phyloP scores from a whole-genome alignment of 257 asterid genomes.

The Vinca minor region DNA sequence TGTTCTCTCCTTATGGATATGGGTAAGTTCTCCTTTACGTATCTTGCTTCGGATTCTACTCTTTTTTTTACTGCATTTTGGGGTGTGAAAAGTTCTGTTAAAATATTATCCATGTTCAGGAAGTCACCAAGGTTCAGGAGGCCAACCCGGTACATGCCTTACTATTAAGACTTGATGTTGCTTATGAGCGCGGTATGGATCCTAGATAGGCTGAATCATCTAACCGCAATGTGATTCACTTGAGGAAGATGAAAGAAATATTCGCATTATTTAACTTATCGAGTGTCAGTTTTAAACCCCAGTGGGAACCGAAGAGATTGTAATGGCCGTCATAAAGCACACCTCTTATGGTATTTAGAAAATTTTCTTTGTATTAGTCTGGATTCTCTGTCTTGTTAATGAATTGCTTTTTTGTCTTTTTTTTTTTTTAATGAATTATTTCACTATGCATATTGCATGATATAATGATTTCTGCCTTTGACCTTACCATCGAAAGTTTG shows the following conservation, averaged over 20 bases:
- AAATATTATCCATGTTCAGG: conserved; percentile 31
- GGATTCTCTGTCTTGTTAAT: too few species aligned
- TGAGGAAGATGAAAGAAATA: not conserved
- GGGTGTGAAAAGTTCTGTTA: not conserved
- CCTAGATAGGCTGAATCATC: not conserved
- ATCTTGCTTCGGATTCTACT: not conserved
- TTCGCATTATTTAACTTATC: not conserved
- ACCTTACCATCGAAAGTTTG: too few species aligned
- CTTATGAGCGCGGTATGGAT: not conserved
- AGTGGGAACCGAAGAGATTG: too few species aligned
- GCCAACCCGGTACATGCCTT: conserved; percentile 77
- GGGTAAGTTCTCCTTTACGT: conserved; percentile 35
- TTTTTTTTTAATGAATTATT: too few species aligned
- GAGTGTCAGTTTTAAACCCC: too few species aligned
- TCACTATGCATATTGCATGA: too few species aligned
- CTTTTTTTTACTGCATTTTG: not conserved
- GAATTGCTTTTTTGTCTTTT: too few species aligned
- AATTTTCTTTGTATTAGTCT: too few species aligned
- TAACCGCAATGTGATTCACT: not conserved
- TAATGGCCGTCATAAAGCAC: too few species aligned
- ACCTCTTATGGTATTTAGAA: too few species aligned
- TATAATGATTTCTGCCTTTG: too few species aligned
- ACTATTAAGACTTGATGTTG: conserved; percentile 26
- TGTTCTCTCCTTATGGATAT: conserved; percentile 75
- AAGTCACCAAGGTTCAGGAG: conserved; percentile 89